Conservation (phyloP, 192 early-diverging fungal species). For the Mortierella claussenii region DNA sequence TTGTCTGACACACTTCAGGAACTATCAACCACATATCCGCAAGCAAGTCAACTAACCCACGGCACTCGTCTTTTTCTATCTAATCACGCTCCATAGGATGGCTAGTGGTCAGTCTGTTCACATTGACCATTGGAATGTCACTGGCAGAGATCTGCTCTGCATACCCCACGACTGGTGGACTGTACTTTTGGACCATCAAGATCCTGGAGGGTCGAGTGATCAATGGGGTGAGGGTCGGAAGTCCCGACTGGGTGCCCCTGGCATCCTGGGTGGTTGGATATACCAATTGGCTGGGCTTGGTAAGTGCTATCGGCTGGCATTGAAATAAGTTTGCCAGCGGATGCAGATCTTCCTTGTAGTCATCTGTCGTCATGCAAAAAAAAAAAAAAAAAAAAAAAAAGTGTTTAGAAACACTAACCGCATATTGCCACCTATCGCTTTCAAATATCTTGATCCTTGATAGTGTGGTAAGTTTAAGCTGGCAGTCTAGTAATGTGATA, state of each 20-base stretch:
- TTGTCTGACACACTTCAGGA: background rate
- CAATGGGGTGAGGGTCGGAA: constrained; percentile 53
- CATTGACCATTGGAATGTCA: constrained; percentile 56
- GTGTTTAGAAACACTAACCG: too few relatives aligned
- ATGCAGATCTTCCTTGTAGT: background rate
- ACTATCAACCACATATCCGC: too few relatives aligned
- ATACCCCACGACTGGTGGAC: constrained; percentile 61
- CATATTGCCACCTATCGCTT: too few relatives aligned
- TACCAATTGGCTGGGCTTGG: constrained; percentile 63
- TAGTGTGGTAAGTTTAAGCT: too few relatives aligned
- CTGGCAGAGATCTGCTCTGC: constrained; percentile 66
- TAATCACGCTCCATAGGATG: too few relatives aligned
- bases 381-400: constrained; percentile 1
- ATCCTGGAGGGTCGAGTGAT: constrained; percentile 38
- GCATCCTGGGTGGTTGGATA: constrained; percentile 65
- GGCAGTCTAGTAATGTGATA: too few relatives aligned
- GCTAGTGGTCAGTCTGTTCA: constrained; percentile 59
- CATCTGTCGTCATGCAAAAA: background rate
- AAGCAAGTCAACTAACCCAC: too few relatives aligned
- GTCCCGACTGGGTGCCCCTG: constrained; percentile 59
- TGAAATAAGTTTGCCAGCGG: too few relatives aligned
- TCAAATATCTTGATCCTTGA: background rate
- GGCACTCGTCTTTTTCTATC: too few relatives aligned
- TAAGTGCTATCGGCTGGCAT: constrained; percentile 5
- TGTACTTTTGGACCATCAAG: constrained; percentile 65